Percentiles rank a stretch among this genome's conserved stretches.
Conservation (phyloP, 1,139 yeast genomes). For the Geotrichum aggregatum region DNA sequence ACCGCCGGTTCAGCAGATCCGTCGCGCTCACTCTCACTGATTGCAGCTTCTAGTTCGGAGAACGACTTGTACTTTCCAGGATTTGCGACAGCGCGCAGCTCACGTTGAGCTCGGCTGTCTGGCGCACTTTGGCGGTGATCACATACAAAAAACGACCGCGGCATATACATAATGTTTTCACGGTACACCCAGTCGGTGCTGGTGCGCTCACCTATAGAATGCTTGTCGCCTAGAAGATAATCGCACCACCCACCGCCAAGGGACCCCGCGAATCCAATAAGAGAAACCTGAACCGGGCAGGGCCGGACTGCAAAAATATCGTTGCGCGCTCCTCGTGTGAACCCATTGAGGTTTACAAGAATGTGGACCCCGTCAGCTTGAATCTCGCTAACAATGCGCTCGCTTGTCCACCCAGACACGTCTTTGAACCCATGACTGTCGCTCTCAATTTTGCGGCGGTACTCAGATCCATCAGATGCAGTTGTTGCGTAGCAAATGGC, state of each 20-base stretch:
- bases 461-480: conserved; percentile 33
- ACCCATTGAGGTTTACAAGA: conserved; percentile 38
- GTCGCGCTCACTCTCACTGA: not conserved
- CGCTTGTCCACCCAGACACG: conserved; percentile 31
- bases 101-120: conserved; percentile 25
- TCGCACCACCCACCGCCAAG: conserved; percentile 38
- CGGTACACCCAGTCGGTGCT: conserved; percentile 25
- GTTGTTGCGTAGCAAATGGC: conserved; percentile 37
- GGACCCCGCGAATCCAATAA: conserved; percentile 40
- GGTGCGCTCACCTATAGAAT: conserved; percentile 19
- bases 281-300: conserved; percentile 36
- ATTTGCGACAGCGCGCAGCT: conserved; percentile 1
- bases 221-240: conserved; percentile 34
- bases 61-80: conserved; percentile 5
- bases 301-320: conserved; percentile 38
- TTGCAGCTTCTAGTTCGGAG: conserved; percentile 8
- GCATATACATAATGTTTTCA: conserved; percentile 37
- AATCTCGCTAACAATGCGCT: conserved; percentile 32
- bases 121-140: conserved; percentile 39
- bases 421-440: conserved; percentile 33
- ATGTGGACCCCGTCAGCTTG: conserved; percentile 36
- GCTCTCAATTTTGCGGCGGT: conserved; percentile 32
- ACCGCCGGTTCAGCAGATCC: not conserved
- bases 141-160: conserved; percentile 37
- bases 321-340: conserved; percentile 38